Percentiles rank a stretch among this genome's conserved stretches.
These are phyloP conservation scores for Hanseniaspora thailandica DNA, from an alignment of 805 yeast genomes.

Conservation along the genomic window DNA sequence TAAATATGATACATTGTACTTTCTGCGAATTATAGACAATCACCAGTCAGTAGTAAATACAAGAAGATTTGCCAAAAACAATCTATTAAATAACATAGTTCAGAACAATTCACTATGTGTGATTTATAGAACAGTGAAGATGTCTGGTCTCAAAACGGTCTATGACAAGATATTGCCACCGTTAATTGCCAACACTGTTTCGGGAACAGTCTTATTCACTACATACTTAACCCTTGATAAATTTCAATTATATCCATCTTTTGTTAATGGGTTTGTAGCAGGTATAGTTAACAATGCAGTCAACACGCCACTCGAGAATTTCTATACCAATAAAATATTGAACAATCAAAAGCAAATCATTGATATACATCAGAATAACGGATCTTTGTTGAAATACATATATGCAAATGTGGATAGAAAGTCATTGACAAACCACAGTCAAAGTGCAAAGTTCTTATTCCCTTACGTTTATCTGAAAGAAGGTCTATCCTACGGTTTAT, in stretches of 20 bases:
- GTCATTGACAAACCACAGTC: background rate
- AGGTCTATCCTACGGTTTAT: slow-evolving; percentile 33
- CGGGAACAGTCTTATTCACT: slow-evolving; percentile 76
- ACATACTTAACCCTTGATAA: slow-evolving; percentile 49
- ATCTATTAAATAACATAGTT: slow-evolving; percentile 25
- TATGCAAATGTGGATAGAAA: slow-evolving; percentile 39
- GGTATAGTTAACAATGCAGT: slow-evolving; percentile 81
- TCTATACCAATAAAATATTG: slow-evolving; percentile 59
- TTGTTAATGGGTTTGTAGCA: slow-evolving; percentile 64
- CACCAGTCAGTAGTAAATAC: background rate
- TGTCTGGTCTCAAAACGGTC: slow-evolving; percentile 76
- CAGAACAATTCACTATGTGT: slow-evolving; percentile 76
- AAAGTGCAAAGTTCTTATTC: background rate
- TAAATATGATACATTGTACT: slow-evolving; percentile 72
- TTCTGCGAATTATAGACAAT: slow-evolving; percentile 39
- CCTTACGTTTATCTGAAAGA: slow-evolving; percentile 21
- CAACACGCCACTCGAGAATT: slow-evolving; percentile 89
- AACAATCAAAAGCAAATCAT: slow-evolving; percentile 51
- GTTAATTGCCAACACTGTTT: slow-evolving; percentile 72
- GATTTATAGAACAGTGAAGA: slow-evolving; percentile 53
- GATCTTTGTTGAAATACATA: slow-evolving; percentile 65
- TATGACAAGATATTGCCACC: slow-evolving; percentile 80
- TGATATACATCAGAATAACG: slow-evolving; percentile 43
- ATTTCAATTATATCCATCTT: slow-evolving; percentile 17
- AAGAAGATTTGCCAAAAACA: background rate